phyloP scores from a whole-genome alignment of 805 yeast genomes.

The Zygoascus bituminiphila region DNA sequence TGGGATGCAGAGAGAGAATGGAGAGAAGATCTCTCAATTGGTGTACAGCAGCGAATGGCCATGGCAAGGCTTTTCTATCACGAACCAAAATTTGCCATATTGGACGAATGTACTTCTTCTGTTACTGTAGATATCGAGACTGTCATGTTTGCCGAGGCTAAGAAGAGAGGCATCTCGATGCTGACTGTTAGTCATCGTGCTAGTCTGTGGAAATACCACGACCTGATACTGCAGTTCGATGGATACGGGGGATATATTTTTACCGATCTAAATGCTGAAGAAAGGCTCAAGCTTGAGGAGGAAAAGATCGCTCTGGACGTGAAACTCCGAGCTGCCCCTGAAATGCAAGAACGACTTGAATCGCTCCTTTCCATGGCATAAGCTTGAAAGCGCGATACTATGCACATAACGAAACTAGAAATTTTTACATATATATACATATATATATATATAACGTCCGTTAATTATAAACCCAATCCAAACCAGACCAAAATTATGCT shows the following conservation, averaged over 20 bases:
- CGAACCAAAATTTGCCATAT: constrained; percentile 84
- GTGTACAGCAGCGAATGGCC: constrained; percentile 89
- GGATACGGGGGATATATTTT: constrained; percentile 69
- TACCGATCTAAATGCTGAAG: constrained; percentile 58
- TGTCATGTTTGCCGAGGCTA: constrained; percentile 79
- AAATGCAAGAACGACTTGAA: constrained; percentile 54
- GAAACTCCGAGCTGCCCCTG: constrained; percentile 60
- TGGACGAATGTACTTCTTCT: constrained; percentile 94
- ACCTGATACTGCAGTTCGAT: constrained; percentile 71
- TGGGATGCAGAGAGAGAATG: constrained; percentile 68
- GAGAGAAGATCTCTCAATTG: constrained; percentile 82
- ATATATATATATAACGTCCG: neutral
- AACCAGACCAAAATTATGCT: constrained; percentile 23
- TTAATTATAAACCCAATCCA: too few species aligned
- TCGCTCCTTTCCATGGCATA: constrained; percentile 34
- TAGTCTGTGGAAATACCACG: constrained; percentile 87
- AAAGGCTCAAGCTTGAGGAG: constrained; percentile 66
- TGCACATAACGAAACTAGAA: neutral
- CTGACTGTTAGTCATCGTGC: constrained; percentile 90
- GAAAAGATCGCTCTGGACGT: constrained; percentile 67
- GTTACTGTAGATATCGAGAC: constrained; percentile 88
- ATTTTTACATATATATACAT: neutral
- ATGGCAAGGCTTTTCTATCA: constrained; percentile 90
- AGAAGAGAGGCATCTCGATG: constrained; percentile 67
- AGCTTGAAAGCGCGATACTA: neutral